Percentiles rank a stretch among this genome's conserved stretches.
phyloP scores from a whole-genome alignment of 1,139 yeast genomes.

The Hemisphaericaspora lyxosophila region DNA sequence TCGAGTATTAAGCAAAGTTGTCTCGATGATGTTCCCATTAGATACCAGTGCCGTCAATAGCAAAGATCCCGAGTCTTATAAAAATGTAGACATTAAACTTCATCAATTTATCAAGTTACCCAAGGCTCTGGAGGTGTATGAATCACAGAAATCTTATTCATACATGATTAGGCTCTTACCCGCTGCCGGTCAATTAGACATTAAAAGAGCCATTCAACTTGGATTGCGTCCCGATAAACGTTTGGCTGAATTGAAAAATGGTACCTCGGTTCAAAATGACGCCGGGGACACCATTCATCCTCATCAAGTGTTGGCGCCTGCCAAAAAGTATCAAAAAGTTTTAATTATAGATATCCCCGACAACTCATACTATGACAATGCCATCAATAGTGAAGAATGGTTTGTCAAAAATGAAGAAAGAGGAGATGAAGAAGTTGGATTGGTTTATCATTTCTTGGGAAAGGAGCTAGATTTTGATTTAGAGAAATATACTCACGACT shows the following conservation, averaged over 20 bases:
- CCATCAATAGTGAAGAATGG: constrained; percentile 34
- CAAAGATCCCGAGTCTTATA: constrained; percentile 40
- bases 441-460: constrained; percentile 79
- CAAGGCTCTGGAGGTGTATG: constrained; percentile 18
- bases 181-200: constrained; percentile 75
- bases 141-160: constrained; percentile 39
- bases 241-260: constrained; percentile 60
- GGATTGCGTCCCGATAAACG: constrained; percentile 69
- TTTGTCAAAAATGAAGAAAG: constrained; percentile 22
- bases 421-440: constrained; percentile 42
- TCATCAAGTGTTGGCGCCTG: constrained; percentile 68
- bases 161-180: constrained; percentile 69
- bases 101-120: constrained; percentile 46
- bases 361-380: constrained; percentile 45
- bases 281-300: constrained; percentile 64
- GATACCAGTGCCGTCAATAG: constrained; percentile 39
- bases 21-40: constrained; percentile 51
- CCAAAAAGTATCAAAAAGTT: constrained; percentile 57
- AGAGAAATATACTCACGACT: constrained; percentile 38
- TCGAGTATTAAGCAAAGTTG: constrained; percentile 32
- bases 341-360: constrained; percentile 76
- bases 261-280: constrained; percentile 55
- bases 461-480: constrained; percentile 53
- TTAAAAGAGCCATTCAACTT: constrained; percentile 60
- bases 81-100: constrained; percentile 36